A percentile compares a stretch with the other conserved stretches of the same genome.
Evolutionary conservation across 1,284 basidiomycete genomes (phyloP).

Genomic region (Sanghuangporus sanghuang): DNA sequence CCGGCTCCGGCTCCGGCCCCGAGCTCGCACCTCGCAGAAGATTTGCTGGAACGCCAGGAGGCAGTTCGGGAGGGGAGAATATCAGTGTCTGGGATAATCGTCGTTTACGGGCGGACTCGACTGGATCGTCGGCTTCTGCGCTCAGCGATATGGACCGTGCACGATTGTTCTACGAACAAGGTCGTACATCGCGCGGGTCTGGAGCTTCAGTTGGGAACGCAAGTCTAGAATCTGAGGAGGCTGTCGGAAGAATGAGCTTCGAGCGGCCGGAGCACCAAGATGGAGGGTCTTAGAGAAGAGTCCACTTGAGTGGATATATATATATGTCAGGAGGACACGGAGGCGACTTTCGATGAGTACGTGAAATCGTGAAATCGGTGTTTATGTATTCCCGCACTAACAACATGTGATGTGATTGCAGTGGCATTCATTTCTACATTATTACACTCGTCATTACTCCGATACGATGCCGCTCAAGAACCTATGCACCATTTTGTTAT

Average conservation of each 20-base stretch:
- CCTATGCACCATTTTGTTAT: too few relatives aligned
- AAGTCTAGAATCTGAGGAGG: slow-evolving; percentile 31
- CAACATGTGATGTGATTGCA: background rate
- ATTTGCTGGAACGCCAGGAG: slow-evolving; percentile 3
- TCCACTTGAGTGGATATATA: too few relatives aligned
- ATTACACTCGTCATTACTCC: too few relatives aligned
- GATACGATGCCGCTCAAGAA: too few relatives aligned
- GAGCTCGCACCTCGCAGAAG: background rate
- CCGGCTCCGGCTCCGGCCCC: background rate
- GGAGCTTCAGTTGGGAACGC: slow-evolving; percentile 25
- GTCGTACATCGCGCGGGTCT: slow-evolving; percentile 7
- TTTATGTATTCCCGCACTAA: too few relatives aligned
- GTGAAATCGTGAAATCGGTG: too few relatives aligned
- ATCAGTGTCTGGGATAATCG: slow-evolving; percentile 15
- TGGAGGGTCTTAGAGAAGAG: background rate
- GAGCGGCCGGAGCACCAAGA: background rate
- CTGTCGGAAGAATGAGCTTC: slow-evolving; percentile 27
- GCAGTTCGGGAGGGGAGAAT: slow-evolving; percentile 2
- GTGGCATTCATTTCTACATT: too few relatives aligned
- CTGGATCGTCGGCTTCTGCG: slow-evolving; percentile 5
- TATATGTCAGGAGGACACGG: background rate
- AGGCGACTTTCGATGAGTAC: background rate
- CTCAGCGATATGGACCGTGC: slow-evolving; percentile 1
- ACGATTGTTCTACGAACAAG: slow-evolving; percentile 9
- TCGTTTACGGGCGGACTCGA: slow-evolving; percentile 6